Conservation (phyloP, 2,329 filamentous ascomycete species). For the Stachybotrys elegans region DNA sequence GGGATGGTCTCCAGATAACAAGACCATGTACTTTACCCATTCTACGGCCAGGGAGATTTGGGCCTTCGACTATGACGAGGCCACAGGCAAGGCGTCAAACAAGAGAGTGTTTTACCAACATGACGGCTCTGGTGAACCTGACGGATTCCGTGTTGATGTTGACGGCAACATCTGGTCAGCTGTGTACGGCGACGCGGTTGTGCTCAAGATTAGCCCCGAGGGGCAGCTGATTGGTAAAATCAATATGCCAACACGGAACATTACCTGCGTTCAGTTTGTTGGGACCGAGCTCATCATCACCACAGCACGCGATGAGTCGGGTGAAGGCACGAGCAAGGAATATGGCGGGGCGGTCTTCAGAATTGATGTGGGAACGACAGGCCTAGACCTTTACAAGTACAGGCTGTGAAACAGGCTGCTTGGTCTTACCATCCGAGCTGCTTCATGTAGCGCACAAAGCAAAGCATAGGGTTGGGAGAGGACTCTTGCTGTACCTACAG, state of each 20-base stretch:
- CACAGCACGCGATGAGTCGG: constrained; percentile 63
- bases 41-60: constrained; percentile 66
- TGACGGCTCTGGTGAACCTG: constrained; percentile 61
- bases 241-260: constrained; percentile 68
- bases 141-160: constrained; percentile 79
- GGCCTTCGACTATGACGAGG: constrained; percentile 66
- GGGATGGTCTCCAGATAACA: constrained; percentile 69
- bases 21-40: constrained; percentile 79
- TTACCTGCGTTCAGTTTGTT: constrained; percentile 77
- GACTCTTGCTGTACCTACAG: too few relatives aligned
- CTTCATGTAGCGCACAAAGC: too few relatives aligned
- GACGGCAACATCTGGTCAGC: constrained; percentile 88
- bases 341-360: constrained; percentile 69
- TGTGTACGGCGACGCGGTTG: constrained; percentile 71
- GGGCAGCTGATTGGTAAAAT: constrained; percentile 73
- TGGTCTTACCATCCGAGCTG: too few relatives aligned
- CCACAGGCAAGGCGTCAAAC: constrained; percentile 61
- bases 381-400: constrained; percentile 60
- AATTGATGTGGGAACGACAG: constrained; percentile 69
- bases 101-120: constrained; percentile 70
- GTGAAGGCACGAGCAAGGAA: constrained; percentile 56
- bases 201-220: constrained; percentile 66
- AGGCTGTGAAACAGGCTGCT: constrained; percentile 26
- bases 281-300: constrained; percentile 76
- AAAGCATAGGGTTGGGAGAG: too few relatives aligned